Evolutionary conservation across 2,329 filamentous ascomycete species (phyloP).

Genomic region (Claviceps sp.): DNA sequence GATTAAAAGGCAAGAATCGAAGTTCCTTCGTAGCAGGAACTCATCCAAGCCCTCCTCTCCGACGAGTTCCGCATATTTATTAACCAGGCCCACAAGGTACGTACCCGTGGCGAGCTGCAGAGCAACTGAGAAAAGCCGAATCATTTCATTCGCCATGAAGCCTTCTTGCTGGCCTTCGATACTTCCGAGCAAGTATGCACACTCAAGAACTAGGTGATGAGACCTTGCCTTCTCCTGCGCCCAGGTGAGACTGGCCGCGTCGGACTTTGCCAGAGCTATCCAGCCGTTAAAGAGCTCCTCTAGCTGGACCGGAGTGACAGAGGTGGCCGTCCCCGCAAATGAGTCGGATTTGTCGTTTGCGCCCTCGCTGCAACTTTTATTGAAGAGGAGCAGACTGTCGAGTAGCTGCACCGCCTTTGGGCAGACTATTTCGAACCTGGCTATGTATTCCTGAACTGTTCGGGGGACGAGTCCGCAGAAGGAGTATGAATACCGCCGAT

Average conservation of each 20-base stretch:
- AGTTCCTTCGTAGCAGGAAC: constrained; percentile 3
- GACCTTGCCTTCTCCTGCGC: background rate
- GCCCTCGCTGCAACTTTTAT: background rate
- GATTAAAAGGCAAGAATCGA: constrained; percentile 7
- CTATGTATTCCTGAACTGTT: constrained; percentile 7
- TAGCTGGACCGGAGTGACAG: background rate
- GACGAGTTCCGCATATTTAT: background rate
- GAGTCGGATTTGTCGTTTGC: background rate
- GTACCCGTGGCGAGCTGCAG: constrained; percentile 2
- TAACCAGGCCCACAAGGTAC: background rate
- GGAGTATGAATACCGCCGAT: background rate
- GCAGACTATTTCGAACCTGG: constrained; percentile 7
- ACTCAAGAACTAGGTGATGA: constrained; percentile 6
- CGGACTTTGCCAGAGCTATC: background rate
- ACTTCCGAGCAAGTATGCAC: constrained; percentile 3
- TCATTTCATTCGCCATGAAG: background rate
- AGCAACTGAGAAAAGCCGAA: background rate
- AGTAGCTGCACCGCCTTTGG: constrained; percentile 8
- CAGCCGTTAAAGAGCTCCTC: background rate
- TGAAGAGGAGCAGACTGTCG: constrained; percentile 8
- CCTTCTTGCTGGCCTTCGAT: background rate
- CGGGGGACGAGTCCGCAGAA: constrained; percentile 14
- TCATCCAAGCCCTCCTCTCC: background rate
- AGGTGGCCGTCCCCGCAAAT: background rate
- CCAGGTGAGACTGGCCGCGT: background rate